Evolutionary conservation across 208 protist genomes (phyloP), one percentile per base, ranked within the genome.

Genomic region (Acanthamoeba healyi): DNA sequence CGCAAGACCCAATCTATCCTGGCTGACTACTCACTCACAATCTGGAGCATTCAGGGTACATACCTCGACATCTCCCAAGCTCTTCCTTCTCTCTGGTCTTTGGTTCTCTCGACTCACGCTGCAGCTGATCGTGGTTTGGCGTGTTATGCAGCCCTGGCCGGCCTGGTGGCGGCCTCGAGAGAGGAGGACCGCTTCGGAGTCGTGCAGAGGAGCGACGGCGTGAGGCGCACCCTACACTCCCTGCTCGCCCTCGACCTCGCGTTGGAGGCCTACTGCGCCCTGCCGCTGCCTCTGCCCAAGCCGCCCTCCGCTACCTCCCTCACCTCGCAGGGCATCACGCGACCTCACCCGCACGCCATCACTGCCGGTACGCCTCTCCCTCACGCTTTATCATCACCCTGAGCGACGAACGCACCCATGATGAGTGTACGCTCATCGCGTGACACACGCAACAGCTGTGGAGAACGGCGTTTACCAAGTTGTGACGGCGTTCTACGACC

Each of bases 181-280:
- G 58, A 70, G 14, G 84, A 90, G 40, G 84, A 90, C 54, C 49
- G 84, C 36, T 90, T 46, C 32, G 84, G 84, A n/a, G 84, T 90
- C 36, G 84, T 90, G 34, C 49, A 72, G 84, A 2, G 49, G 54
- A 90, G 58, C 38, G 84, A 90, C 26, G 84, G 84, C 36, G 56
- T 90, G 32, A 34, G 56, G 32, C 84, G 84, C 24, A 90, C 84
- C 22, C 49, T 90, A 3, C 49, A 90, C 32, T 63, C 84, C 5
- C 58, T 90, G 7, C 15, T 90, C 12, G 84, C 84, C 22, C 84
- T 90, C 15, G 49, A 72, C 24, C 84, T 90, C 34, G 84, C 84
- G 44, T 32, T 90, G 15, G 74, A 84, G 44, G 74, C 42, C 74
- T 84, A 84, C 74, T 84, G 74, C 74, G 74, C 74, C 14, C 74